Evolutionary conservation across 2,329 filamentous ascomycete species (phyloP).

Genomic region (Paracoccidioides brasiliensis): DNA sequence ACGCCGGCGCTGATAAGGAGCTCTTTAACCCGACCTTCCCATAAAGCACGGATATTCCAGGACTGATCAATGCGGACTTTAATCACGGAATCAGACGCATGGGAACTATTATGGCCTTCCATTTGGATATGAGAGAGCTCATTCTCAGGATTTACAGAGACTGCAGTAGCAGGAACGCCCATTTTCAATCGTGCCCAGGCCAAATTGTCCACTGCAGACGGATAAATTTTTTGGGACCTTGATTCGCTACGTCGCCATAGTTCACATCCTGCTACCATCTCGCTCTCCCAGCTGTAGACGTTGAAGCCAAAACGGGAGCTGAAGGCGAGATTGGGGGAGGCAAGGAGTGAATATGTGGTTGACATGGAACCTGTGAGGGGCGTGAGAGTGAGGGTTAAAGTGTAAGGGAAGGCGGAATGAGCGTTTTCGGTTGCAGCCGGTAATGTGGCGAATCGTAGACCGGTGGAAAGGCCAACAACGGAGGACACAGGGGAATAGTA

Average conservation of each 20-base stretch:
- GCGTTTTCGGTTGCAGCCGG: conserved; percentile 38
- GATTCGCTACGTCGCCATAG: conserved; percentile 56
- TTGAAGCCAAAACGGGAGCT: conserved; percentile 94
- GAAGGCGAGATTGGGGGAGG: conserved; percentile 67
- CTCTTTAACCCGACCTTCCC: conserved; percentile 89
- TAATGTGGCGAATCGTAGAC: conserved; percentile 77
- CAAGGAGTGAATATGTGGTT: conserved; percentile 82
- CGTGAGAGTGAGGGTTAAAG: conserved; percentile 83
- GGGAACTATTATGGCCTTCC: conserved; percentile 30
- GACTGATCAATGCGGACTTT: conserved; percentile 86
- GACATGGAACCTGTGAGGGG: conserved; percentile 89
- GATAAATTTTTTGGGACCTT: conserved; percentile 2
- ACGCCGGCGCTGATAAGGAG: conserved; percentile 83
- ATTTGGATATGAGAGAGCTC: neutral
- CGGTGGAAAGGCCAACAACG: conserved; percentile 79
- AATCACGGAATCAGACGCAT: conserved; percentile 70
- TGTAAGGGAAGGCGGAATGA: conserved; percentile 70
- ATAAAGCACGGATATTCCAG: conserved; percentile 70
- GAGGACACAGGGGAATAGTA: conserved; percentile 96
- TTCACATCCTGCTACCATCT: conserved; percentile 83
- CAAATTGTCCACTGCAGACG: conserved; percentile 24
- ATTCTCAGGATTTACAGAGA: conserved; percentile 15
- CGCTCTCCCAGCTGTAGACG: conserved; percentile 94
- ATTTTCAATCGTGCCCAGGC: conserved; percentile 34
- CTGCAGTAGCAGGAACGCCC: conserved; percentile 7